phyloP scores from a whole-genome alignment of 768 basidiomycete genomes.

The Auricularia heimuer region DNA sequence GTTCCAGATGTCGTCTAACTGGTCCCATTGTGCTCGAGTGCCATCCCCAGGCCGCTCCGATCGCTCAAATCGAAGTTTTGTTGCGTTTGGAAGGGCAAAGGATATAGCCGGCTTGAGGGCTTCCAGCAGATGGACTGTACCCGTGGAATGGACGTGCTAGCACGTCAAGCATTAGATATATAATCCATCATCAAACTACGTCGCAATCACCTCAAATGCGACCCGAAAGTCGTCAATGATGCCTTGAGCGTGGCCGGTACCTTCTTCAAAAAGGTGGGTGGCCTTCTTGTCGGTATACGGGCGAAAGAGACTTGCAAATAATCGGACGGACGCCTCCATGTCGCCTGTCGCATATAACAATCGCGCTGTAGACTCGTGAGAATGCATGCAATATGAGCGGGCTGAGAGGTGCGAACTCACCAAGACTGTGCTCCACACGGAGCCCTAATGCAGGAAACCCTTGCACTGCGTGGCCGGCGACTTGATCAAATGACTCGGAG shows the following conservation, averaged over 20 bases:
- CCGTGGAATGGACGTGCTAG: conserved; percentile 65
- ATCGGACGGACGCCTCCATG: conserved; percentile 59
- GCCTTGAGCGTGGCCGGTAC: neutral
- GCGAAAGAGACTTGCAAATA: conserved; percentile 54
- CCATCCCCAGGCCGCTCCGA: neutral
- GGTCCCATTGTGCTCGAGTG: conserved; percentile 37
- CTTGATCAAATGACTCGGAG: conserved; percentile 55
- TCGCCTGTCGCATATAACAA: conserved; percentile 88
- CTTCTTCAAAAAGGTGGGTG: neutral
- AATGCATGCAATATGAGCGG: neutral
- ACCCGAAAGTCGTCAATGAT: conserved; percentile 69
- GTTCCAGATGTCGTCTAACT: conserved; percentile 56
- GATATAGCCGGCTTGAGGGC: conserved; percentile 55
- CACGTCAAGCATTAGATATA: neutral
- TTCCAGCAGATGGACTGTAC: conserved; percentile 31
- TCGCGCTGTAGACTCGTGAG: conserved; percentile 42
- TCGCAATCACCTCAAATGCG: conserved; percentile 56
- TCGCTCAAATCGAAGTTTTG: conserved; percentile 39
- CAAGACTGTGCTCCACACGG: conserved; percentile 72
- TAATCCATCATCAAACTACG: conserved; percentile 9
- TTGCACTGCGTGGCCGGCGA: conserved; percentile 41
- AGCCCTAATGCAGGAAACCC: conserved; percentile 57
- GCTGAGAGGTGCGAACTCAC: conserved; percentile 25
- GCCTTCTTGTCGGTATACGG: neutral
- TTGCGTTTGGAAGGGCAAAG: conserved; percentile 51